A percentile compares a stretch with the other conserved stretches of the same genome.
phyloP scores from a whole-genome alignment of 257 asterid genomes.

The Handroanthus guayacan region DNA sequence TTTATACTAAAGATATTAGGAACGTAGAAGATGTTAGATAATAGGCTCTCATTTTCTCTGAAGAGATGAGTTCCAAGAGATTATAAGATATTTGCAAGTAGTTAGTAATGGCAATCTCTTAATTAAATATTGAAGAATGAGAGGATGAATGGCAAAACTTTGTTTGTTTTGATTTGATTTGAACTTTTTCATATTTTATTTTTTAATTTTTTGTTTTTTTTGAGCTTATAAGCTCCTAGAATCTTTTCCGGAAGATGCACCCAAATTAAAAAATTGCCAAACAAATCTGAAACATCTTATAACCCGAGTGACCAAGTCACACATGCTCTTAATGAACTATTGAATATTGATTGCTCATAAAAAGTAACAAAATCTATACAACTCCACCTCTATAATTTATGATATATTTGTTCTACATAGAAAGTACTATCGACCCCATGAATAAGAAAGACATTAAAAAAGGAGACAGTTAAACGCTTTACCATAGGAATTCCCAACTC shows the following conservation, averaged over 20 bases:
- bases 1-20: neutral
- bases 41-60: neutral
- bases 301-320: neutral
- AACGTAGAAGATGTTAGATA: neutral
- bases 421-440: conserved; percentile 10
- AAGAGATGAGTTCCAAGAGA: conserved; percentile 12
- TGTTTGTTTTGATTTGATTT: neutral
- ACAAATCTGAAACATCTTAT: neutral
- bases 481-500: conserved; percentile 97
- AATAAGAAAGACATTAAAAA: conserved; percentile 16
- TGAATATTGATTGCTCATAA: neutral
- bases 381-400: neutral
- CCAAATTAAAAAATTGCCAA: neutral
- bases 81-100: neutral
- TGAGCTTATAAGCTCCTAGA: neutral
- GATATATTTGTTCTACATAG: conserved; percentile 6
- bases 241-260: neutral
- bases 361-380: neutral
- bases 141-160: neutral
- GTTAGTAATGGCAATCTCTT: neutral
- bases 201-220: too few relatives aligned
- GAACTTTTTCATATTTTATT: too few relatives aligned
- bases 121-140: neutral
- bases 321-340: neutral
- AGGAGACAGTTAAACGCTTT: conserved; percentile 35